Evolutionary conservation across 225 moss, liverwort and hornwort species (phyloP), one percentile per base, ranked within the genome.

Genomic region (Asterella californica): DNA sequence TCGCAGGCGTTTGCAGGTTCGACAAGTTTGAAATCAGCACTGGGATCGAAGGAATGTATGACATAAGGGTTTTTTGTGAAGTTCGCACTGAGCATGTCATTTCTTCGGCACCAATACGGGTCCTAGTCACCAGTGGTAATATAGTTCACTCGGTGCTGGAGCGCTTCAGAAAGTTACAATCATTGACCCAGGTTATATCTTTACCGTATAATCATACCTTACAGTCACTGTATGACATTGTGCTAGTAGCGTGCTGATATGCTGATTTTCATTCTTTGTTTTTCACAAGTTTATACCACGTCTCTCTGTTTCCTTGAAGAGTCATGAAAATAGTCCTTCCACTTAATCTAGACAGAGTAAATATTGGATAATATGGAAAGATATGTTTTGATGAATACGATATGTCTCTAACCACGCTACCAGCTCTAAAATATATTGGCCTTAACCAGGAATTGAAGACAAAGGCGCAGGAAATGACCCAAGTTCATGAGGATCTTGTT

Each of bases 31-130:
- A 73, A 37, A 22, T 73, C 24, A n/a, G 46, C 72, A 9, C 2
- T 25, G 72, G 72, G 25, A 19, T 48, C 21, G 72, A 47, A 45
- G 72, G 72, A 45, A 72, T 73, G 50, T 73, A 73, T 49, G 14
- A 15, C 22, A 48, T 73, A n/a, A 25, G 22, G 46, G 45, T 73
- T 45, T 24, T n/a, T 15, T 47, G 48, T 73, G 72, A 73, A 18
- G 50, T 11, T 47, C 3, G 22, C 46, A 15, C 4, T 48, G 72
- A 50, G 27, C 50, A 2, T 10, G 4, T 47, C 14, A 25, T 73
- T 3, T 18, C 24, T 24, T 46, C 72, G 47, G 72, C 48, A 46
- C 5, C 24, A 12, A 47, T 73, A 1, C 72, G n/a, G 22, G 72
- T 73, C 7, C 2, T 73, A 10, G 37, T 73, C 9, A 73, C 72